phyloP scores from a whole-genome alignment of 768 basidiomycete genomes.

The Leccinum pellstonianum region DNA sequence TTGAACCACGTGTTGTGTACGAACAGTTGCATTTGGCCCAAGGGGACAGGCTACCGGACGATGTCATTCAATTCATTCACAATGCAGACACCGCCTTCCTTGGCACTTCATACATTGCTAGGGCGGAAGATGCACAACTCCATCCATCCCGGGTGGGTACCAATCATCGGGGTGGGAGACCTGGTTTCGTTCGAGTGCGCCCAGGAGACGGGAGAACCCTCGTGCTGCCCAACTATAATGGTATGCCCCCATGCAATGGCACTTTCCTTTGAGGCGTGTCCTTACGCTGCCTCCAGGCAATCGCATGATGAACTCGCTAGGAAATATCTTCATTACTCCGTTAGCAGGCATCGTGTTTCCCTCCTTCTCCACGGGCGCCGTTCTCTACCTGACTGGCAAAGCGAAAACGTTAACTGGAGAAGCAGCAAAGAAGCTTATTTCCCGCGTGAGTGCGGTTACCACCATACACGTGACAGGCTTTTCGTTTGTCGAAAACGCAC shows the following conservation, averaged over 20 bases:
- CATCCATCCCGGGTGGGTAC: constrained; percentile 61
- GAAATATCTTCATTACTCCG: constrained; percentile 58
- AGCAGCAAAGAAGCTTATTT: constrained; percentile 53
- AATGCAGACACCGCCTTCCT: constrained; percentile 54
- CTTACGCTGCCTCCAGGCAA: constrained; percentile 42
- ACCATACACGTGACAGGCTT: constrained; percentile 51
- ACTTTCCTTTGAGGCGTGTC: background rate
- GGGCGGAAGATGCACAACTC: constrained; percentile 33
- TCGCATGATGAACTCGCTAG: constrained; percentile 60
- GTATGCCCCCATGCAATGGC: constrained; percentile 20
- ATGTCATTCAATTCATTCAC: constrained; percentile 47
- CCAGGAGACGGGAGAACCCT: constrained; percentile 54
- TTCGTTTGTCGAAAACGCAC: constrained; percentile 49
- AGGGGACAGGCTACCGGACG: constrained; percentile 46
- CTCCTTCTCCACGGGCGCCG: constrained; percentile 50
- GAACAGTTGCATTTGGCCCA: constrained; percentile 32
- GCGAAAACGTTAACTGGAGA: constrained; percentile 50
- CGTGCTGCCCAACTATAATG: constrained; percentile 60
- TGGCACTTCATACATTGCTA: constrained; percentile 49
- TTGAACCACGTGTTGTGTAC: constrained; percentile 37
- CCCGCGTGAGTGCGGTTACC: constrained; percentile 44
- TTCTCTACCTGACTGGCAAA: constrained; percentile 59
- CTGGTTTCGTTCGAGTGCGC: constrained; percentile 59
- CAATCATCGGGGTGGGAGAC: constrained; percentile 64
- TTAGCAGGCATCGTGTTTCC: constrained; percentile 58